Base-by-base conservation (phyloP, 202 grass and related monocot genomes). In the Sporobolus alterniflorus region DNA sequence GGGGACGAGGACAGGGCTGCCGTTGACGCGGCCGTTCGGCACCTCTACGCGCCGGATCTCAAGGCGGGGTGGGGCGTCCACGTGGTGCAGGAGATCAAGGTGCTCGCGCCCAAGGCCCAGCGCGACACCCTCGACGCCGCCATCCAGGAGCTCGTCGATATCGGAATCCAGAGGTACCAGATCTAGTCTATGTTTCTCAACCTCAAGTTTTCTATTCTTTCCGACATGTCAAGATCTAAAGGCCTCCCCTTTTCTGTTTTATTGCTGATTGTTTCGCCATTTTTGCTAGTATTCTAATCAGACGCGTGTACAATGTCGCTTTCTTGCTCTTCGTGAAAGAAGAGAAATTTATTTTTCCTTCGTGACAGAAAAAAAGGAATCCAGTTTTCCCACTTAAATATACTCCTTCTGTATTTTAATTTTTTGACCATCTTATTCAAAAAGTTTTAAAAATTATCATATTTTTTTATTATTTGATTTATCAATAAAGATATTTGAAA, bases 21-120 rank as follows among this genome's bases (percentile, higher is more conserved):
- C 7, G 76, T 90, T 1, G 89, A 99, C 42, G 83, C 44, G 50
- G 91, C 91, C 40, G 92, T 99, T 32, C 51, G 85, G 20, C 91
- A 99, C 81, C 88, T 99, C 81, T 99, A 99, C 83, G 92, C 87
- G 26, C 96, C 96, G 34, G 93, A 98, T 90, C 91, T 98, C 50
- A 90, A 84, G 52, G 83, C 91, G 20, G 96, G 96, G 6, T 98
- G 96, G 96, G 96, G 96, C 52, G 90, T 98, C 57, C 96, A 98
- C 24, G 85, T 98, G 15, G 93, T 98, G 72, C 96, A 98, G 82
- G 96, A 98, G 85, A 63, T 96, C 81, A 98, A 98, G 83, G 46
- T 98, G 50, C 96, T 98, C 21, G 96, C 89, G 7, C 80, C 18
- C 28, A 98, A 98, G 80, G 87, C 41, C 44, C 76, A 87, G 47